phyloP scores from a whole-genome alignment of 306 rosid genomes.

The Fragaria iinumae region DNA sequence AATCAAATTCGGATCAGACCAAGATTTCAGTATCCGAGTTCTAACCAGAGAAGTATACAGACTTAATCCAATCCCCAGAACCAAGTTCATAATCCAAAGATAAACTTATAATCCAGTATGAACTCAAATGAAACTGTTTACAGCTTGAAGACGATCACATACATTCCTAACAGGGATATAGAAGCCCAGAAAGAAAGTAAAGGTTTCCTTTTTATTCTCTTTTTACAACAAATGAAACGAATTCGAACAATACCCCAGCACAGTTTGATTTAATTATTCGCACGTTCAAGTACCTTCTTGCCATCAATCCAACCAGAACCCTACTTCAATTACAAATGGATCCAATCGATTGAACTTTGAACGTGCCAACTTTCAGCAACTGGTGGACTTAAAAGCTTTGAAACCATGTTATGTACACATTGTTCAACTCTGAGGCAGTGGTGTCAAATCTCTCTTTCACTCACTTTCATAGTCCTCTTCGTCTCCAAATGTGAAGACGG shows the following conservation, averaged over 20 bases:
- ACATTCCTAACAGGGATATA: not conserved
- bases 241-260: constrained; percentile 14
- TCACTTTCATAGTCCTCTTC: constrained; percentile 96
- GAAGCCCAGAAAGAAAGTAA: not conserved
- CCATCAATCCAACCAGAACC: constrained; percentile 25
- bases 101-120: not conserved
- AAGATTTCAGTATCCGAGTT: not conserved
- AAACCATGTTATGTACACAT: constrained; percentile 66
- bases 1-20: not conserved
- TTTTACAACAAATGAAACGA: constrained; percentile 21
- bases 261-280: constrained; percentile 16
- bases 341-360: constrained; percentile 9
- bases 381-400: constrained; percentile 22
- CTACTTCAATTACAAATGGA: constrained; percentile 30
- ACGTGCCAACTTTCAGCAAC: constrained; percentile 12
- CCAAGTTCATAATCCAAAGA: not conserved
- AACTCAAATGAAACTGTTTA: not conserved
- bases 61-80: not conserved
- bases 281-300: constrained; percentile 3
- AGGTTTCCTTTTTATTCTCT: not conserved
- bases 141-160: not conserved
- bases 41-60: not conserved
- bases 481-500: constrained; percentile 92
- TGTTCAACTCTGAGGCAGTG: constrained; percentile 9
- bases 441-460: constrained; percentile 29